Evolutionary conservation across 2,329 filamentous ascomycete species (phyloP).

Genomic region (Pseudogymnoascus sp.): DNA sequence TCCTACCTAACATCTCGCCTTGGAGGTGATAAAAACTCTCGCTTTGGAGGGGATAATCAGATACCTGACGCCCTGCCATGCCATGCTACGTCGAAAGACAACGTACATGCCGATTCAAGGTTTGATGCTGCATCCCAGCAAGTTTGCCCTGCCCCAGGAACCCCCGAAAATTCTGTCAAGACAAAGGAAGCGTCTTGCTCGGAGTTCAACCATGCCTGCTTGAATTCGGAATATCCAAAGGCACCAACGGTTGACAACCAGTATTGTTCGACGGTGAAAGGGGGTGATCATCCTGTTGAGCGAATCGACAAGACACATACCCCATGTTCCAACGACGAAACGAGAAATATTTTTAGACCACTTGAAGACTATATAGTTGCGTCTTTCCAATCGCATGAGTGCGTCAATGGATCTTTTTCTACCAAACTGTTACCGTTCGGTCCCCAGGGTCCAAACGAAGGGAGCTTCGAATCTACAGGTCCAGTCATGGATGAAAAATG

Average conservation of each 20-base stretch:
- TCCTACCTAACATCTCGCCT: constrained; percentile 40
- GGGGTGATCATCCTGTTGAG: neutral
- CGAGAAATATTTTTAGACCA: constrained; percentile 61
- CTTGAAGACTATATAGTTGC: constrained; percentile 70
- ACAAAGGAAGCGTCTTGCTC: neutral
- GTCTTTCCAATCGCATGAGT: constrained; percentile 62
- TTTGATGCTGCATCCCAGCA: neutral
- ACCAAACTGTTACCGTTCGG: constrained; percentile 38
- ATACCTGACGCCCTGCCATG: neutral
- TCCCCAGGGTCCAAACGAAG: constrained; percentile 24
- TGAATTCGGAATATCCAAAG: neutral
- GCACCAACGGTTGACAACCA: neutral
- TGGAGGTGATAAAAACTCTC: constrained; percentile 27
- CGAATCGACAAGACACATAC: neutral
- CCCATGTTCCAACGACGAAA: constrained; percentile 25
- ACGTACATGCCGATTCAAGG: neutral
- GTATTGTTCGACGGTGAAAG: neutral
- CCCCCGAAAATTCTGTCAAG: neutral
- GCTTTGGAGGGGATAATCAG: neutral
- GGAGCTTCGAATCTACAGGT: constrained; percentile 20
- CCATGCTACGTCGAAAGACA: neutral
- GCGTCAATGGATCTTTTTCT: constrained; percentile 70
- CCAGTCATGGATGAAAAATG: constrained; percentile 30
- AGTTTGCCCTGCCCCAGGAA: neutral
- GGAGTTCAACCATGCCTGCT: neutral